Evolutionary conservation across 1,139 yeast genomes (phyloP), one percentile per base, ranked within the genome.

Genomic region (Sugiyamaella japonica): DNA sequence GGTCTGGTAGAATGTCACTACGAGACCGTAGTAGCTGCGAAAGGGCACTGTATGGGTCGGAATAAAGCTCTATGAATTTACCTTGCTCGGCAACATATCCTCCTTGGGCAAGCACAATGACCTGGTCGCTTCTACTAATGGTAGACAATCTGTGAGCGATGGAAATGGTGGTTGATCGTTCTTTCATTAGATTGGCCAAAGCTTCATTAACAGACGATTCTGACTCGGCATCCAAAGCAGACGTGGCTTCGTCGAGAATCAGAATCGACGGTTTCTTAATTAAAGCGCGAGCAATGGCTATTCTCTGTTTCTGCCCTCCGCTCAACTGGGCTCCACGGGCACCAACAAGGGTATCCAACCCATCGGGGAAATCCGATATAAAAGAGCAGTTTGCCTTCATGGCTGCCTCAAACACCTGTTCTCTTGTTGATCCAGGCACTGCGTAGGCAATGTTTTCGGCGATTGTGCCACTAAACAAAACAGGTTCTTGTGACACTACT

Each of bases 101-200:
- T 39, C 81, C 80, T 52, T 79, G 75, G 28, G 90, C 89, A 25
- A 91, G 72, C 2, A 91, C 98, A 58, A 91, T 80, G 8, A 91
- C 83, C 57, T 88, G 79, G 63, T 89, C 93, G 56, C 96, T 86
- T 63, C 90, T 81, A 62, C 86, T 83, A 54, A 93, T 91, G 0
- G 99, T 91, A 1, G 96, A 86, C 56, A 90, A 76, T 61, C 97
- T 76, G 70, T 91, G 99, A 1, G 98, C 98, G 67, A 91, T 93
- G 55, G 95, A 87, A 50, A 91, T 87, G 7, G 95, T 85, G 0
- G 98, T 90, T 56, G 89, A 75, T 6, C 81, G 76, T 45, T 80
- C 77, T 53, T 77, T 76, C 88, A 90, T 86, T 44, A 85, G 70
- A 52, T 76, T 72, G 38, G 80, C 77, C 55, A 85, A 69, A 0